Percentiles rank a stretch among this genome's conserved stretches.
Conservation (phyloP, 1,284 basidiomycete species). For the Dichomitus squalens region DNA sequence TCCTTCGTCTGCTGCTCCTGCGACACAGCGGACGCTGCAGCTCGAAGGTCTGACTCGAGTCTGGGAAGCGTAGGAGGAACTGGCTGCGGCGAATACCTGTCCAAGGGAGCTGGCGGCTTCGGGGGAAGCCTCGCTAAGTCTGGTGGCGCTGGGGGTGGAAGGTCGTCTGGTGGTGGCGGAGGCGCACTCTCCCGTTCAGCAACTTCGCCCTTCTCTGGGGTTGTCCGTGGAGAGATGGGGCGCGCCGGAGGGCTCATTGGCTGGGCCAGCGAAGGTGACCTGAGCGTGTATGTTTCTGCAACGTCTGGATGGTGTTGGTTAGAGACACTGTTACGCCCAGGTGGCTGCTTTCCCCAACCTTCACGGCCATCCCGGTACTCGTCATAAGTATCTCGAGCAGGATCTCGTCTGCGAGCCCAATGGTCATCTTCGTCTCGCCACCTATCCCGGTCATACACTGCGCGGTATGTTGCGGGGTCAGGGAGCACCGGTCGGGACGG, state of each 20-base stretch:
- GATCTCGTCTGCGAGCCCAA: slow-evolving; percentile 11
- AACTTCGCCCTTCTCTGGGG: slow-evolving; percentile 20
- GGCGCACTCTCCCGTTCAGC: slow-evolving; percentile 29
- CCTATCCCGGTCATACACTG: slow-evolving; percentile 25
- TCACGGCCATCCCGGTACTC: slow-evolving; percentile 18
- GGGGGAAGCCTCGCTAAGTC: slow-evolving; percentile 28
- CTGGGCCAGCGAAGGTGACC: slow-evolving; percentile 19
- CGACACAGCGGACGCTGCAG: slow-evolving; percentile 3
- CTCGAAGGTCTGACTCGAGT: slow-evolving; percentile 13
- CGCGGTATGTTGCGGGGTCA: slow-evolving; percentile 17
- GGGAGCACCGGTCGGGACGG: slow-evolving; percentile 26
- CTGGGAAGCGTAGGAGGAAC: slow-evolving; percentile 27
- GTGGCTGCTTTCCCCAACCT: slow-evolving; percentile 1
- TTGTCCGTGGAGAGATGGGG: slow-evolving; percentile 16
- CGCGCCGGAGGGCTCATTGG: slow-evolving; percentile 5
- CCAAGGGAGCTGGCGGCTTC: slow-evolving; percentile 35
- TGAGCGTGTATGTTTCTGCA: slow-evolving; percentile 10
- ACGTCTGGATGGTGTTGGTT: not conserved
- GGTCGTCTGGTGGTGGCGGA: slow-evolving; percentile 40
- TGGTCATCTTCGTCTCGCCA: slow-evolving; percentile 16
- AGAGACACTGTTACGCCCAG: not conserved
- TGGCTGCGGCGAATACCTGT: slow-evolving; percentile 46
- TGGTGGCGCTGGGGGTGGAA: slow-evolving; percentile 25
- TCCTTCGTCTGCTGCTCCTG: slow-evolving; percentile 8
- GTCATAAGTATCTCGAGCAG: slow-evolving; percentile 16